These are phyloP conservation scores for Phlyctochytrium bullatum DNA, from an alignment of 192 early-diverging fungal genomes.

Conservation along the genomic window DNA sequence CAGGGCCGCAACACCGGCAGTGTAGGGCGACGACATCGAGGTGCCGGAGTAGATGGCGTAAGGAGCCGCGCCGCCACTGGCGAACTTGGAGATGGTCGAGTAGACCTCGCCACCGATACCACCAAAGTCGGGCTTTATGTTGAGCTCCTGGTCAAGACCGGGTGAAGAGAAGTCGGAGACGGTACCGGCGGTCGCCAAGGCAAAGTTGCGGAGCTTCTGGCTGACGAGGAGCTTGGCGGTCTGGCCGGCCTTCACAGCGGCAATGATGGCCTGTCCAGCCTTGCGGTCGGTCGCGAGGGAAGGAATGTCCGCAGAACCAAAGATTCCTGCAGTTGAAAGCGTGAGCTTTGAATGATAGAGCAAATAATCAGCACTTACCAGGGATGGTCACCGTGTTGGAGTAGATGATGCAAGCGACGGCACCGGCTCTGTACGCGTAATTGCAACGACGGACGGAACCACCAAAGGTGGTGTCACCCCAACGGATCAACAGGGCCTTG, in stretches of 20 bases:
- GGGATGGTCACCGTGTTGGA: constrained; percentile 13
- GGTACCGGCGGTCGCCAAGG: constrained; percentile 53
- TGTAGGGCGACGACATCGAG: constrained; percentile 63
- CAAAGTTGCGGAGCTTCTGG: constrained; percentile 38
- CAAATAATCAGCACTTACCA: no score
- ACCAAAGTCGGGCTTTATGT: constrained; percentile 54
- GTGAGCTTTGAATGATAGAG: no score
- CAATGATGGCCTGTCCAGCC: constrained; percentile 21
- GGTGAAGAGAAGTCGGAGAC: constrained; percentile 72
- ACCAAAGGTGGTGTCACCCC: constrained; percentile 11
- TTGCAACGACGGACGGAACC: constrained; percentile 5
- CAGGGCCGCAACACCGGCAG: constrained; percentile 49
- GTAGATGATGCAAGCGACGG: constrained; percentile 17
- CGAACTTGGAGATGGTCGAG: constrained; percentile 30
- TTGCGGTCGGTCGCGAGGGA: constrained; percentile 6
- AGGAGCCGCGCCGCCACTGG: constrained; percentile 17
- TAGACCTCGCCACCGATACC: constrained; percentile 40
- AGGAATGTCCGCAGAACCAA: not conserved
- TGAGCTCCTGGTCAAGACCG: constrained; percentile 69
- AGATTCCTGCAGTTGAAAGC: constrained; percentile 7
- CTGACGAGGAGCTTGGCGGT: constrained; percentile 32
- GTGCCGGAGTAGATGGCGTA: constrained; percentile 46
- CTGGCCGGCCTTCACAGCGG: constrained; percentile 31
- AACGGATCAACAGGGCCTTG: constrained; percentile 17
- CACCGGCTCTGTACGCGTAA: constrained; percentile 7